These are phyloP conservation scores for Epicoccum sorghinum DNA, from an alignment of 2,329 filamentous ascomycete genomes.

Conservation along the genomic window DNA sequence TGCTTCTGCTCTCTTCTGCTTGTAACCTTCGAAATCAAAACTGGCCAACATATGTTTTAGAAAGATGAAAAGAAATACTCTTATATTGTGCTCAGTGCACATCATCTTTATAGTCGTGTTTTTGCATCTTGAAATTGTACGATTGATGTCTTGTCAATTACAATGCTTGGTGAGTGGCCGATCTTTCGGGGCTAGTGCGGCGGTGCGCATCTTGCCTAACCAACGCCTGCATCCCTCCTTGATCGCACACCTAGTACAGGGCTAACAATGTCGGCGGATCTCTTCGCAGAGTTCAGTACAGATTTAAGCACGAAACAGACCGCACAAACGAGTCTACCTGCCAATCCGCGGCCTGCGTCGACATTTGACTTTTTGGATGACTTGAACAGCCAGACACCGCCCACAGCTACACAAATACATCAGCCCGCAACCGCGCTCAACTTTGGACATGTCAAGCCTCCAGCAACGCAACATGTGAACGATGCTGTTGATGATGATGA, in stretches of 20 bases:
- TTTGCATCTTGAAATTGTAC: too few relatives aligned
- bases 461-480: background rate
- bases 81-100: too few relatives aligned
- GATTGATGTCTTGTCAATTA: too few relatives aligned
- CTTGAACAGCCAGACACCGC: conserved; percentile 25
- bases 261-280: conserved; percentile 42
- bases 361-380: conserved; percentile 47
- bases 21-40: too few relatives aligned
- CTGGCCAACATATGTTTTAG: too few relatives aligned
- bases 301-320: conserved; percentile 22
- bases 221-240: conserved; percentile 16
- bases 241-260: conserved; percentile 8
- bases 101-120: too few relatives aligned
- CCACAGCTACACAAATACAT: conserved; percentile 18
- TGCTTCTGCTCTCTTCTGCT: too few relatives aligned
- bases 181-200: conserved; percentile 26
- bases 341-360: conserved; percentile 19
- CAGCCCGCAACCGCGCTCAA: conserved; percentile 14
- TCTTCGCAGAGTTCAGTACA: conserved; percentile 44
- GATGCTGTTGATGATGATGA: conserved; percentile 39
- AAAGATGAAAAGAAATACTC: too few relatives aligned
- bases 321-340: conserved; percentile 9
- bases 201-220: conserved; percentile 16
- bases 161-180: background rate
- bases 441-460: conserved; percentile 5